Evolutionary conservation across 495 filamentous ascomycete genomes (phyloP).

Genomic region (Penicillium macrosclerotiorum): DNA sequence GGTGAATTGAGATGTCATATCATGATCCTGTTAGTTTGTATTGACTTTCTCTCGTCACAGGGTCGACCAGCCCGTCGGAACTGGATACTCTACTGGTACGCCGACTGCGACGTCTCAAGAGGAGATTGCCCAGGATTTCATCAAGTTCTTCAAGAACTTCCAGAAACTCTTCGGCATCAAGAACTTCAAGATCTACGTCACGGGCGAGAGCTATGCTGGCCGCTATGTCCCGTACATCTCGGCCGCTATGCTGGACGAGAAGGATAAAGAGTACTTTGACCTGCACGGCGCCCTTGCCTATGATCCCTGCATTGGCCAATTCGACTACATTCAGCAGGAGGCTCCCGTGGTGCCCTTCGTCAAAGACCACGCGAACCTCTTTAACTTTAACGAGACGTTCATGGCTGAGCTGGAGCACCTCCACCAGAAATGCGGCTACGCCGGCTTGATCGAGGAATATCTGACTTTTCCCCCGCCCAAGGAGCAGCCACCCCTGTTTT

Average conservation of each 20-base stretch:
- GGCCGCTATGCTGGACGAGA: conserved; percentile 48
- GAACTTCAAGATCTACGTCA: conserved; percentile 59
- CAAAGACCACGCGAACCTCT: conserved; percentile 50
- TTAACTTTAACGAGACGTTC: conserved; percentile 57
- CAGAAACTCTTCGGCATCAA: conserved; percentile 58
- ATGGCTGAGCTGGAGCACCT: conserved; percentile 45
- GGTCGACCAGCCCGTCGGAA: conserved; percentile 58
- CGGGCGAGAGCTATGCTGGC: conserved; percentile 60
- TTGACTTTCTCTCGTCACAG: conserved; percentile 15
- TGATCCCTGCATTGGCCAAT: conserved; percentile 43
- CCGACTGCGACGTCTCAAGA: conserved; percentile 53
- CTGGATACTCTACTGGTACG: conserved; percentile 55
- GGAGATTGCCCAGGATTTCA: conserved; percentile 57
- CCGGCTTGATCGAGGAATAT: conserved; percentile 53
- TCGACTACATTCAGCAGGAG: conserved; percentile 38
- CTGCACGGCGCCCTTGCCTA: conserved; percentile 42
- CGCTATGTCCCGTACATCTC: conserved; percentile 56
- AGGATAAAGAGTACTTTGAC: conserved; percentile 49
- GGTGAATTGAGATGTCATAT: no score
- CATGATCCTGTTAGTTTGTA: not conserved
- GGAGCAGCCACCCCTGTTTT: conserved; percentile 35
- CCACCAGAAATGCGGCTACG: conserved; percentile 56
- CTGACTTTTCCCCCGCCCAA: conserved; percentile 53
- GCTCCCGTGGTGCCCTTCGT: conserved; percentile 48
- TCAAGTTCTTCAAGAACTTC: conserved; percentile 65